Evolutionary conservation across 495 filamentous ascomycete species (phyloP).

Genomic region (Astrocystis sublimbata): DNA sequence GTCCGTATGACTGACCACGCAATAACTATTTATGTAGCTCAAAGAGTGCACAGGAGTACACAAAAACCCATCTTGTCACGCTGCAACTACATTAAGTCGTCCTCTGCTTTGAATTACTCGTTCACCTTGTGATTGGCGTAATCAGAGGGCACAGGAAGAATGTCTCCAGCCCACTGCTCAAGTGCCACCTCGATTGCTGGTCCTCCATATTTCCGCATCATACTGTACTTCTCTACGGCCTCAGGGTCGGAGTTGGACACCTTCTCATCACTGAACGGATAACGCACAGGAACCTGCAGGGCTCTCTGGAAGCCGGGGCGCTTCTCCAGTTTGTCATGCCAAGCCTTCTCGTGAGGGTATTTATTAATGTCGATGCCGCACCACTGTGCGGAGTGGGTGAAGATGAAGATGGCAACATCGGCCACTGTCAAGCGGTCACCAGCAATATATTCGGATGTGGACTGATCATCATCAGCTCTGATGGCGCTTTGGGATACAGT

Average conservation of each 20-base stretch:
- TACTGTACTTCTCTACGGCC: slow-evolving; percentile 15
- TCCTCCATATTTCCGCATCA: slow-evolving; percentile 8
- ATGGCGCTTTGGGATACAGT: background rate
- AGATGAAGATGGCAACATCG: slow-evolving; percentile 21
- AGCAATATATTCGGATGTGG: slow-evolving; percentile 16
- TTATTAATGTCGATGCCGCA: slow-evolving; percentile 64
- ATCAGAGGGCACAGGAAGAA: slow-evolving; percentile 18
- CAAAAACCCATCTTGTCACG: too few relatives aligned
- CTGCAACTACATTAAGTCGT: too few relatives aligned
- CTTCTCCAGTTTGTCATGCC: slow-evolving; percentile 59
- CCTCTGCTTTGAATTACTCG: too few relatives aligned
- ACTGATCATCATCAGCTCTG: slow-evolving; percentile 1
- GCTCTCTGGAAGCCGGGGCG: slow-evolving; percentile 68
- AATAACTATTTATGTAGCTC: too few relatives aligned
- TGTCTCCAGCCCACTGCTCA: slow-evolving; percentile 16
- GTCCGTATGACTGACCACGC: too few relatives aligned
- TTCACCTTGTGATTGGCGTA: too few relatives aligned
- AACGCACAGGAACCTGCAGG: slow-evolving; percentile 56
- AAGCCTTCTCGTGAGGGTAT: slow-evolving; percentile 66
- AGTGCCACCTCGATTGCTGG: slow-evolving; percentile 17
- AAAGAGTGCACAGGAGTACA: too few relatives aligned
- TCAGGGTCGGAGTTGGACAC: slow-evolving; percentile 10
- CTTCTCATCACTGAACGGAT: slow-evolving; percentile 19
- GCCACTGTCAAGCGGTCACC: slow-evolving; percentile 19
- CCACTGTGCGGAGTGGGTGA: slow-evolving; percentile 19